These are phyloP conservation scores for Hygrocybe coccinea DNA, from an alignment of 768 basidiomycete species.

Conservation along the genomic window DNA sequence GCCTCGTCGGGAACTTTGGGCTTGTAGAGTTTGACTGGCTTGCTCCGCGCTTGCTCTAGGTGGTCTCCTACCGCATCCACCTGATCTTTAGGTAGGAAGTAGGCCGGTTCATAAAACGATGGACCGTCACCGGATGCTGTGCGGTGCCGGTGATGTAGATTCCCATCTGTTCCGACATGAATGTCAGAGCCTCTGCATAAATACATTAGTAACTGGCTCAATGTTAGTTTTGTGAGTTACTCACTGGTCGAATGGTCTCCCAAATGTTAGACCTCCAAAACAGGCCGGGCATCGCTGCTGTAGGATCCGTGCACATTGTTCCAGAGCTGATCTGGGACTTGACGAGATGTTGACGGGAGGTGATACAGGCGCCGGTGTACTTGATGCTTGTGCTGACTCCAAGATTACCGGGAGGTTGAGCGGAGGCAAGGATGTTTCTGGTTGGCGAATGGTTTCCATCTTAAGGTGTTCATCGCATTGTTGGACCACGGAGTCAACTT, in stretches of 20 bases:
- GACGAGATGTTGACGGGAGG: not conserved
- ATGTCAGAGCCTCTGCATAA: slow-evolving; percentile 3
- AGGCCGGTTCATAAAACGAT: slow-evolving; percentile 27
- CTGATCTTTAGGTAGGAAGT: slow-evolving; percentile 30
- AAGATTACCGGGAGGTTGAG: not conserved
- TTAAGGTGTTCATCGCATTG: not conserved
- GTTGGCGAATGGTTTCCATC: not conserved
- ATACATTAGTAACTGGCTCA: not conserved
- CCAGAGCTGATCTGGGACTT: not conserved
- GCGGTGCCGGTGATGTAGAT: slow-evolving; percentile 37
- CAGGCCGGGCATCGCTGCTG: slow-evolving; percentile 3
- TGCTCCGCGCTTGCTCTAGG: slow-evolving; percentile 22
- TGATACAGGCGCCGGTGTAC: not conserved
- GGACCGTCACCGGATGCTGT: slow-evolving; percentile 27
- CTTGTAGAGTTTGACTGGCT: not conserved
- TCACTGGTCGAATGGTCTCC: slow-evolving; percentile 1
- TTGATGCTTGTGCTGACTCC: not conserved
- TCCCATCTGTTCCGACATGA: slow-evolving; percentile 17
- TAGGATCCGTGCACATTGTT: not conserved
- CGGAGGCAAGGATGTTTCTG: not conserved
- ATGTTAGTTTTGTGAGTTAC: not conserved
- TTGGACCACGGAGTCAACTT: slow-evolving; percentile 9
- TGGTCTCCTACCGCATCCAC: slow-evolving; percentile 29
- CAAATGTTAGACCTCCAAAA: slow-evolving; percentile 1
- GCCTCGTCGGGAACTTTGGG: slow-evolving; percentile 29